These are phyloP conservation scores for Pestalotiopsis sp. DNA, from an alignment of 2,329 filamentous ascomycete genomes.

Conservation along the genomic window DNA sequence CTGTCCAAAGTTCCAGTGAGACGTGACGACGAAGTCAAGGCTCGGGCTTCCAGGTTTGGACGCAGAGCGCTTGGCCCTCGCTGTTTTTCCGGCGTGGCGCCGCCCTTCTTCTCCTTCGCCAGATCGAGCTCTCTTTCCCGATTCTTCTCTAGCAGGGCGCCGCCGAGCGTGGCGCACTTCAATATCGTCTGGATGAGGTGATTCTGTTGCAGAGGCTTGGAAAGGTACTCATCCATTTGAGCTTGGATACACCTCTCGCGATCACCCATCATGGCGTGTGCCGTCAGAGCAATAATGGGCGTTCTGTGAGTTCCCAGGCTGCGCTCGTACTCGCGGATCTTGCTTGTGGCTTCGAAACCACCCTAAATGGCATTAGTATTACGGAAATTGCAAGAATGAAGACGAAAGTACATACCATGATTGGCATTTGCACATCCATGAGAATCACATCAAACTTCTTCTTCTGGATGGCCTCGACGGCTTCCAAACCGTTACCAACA, in stretches of 20 bases:
- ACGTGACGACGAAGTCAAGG: constrained; percentile 69
- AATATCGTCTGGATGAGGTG: constrained; percentile 97
- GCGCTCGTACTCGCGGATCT: constrained; percentile 93
- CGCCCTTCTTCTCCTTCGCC: constrained; percentile 39
- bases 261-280: constrained; percentile 98
- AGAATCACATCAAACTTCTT: constrained; percentile 95
- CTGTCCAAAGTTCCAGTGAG: constrained; percentile 60
- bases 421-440: constrained; percentile 99
- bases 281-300: constrained; percentile 94
- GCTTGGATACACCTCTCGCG: constrained; percentile 97
- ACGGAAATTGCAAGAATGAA: constrained; percentile 3
- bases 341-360: constrained; percentile 94
- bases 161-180: constrained; percentile 91
- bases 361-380: constrained; percentile 52
- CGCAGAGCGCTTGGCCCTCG: constrained; percentile 28
- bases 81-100: constrained; percentile 38
- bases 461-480: constrained; percentile 86
- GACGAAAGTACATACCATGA: constrained; percentile 69
- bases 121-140: constrained; percentile 59
- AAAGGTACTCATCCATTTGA: constrained; percentile 98
- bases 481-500: constrained; percentile 91
- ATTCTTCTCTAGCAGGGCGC: constrained; percentile 77
- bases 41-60: constrained; percentile 49
- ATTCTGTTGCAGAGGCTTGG: constrained; percentile 94
- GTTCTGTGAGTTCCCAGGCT: constrained; percentile 78